These are phyloP conservation scores for Phyllosticta citrichinensis DNA, from an alignment of 2,329 filamentous ascomycete species.

Conservation along the genomic window DNA sequence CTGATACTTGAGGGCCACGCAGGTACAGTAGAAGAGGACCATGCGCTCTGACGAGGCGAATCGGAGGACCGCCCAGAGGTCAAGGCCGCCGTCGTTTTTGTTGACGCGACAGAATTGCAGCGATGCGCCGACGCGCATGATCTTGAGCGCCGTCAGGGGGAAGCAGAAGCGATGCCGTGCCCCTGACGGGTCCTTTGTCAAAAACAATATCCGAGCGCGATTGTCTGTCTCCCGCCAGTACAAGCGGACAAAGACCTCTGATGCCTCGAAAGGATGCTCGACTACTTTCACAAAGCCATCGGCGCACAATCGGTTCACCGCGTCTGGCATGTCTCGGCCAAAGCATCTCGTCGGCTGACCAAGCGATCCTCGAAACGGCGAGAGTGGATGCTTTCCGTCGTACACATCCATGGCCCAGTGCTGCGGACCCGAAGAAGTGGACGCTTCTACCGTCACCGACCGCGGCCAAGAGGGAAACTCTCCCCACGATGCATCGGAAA, in stretches of 20 bases:
- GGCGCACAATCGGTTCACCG: constrained; percentile 23
- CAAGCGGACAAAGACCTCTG: constrained; percentile 37
- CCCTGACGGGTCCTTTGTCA: constrained; percentile 31
- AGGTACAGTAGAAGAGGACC: constrained; percentile 47
- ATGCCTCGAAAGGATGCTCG: constrained; percentile 37
- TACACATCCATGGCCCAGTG: constrained; percentile 37
- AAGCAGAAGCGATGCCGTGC: constrained; percentile 37
- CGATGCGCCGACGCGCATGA: constrained; percentile 31
- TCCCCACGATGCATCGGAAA: constrained; percentile 33
- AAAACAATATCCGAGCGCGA: constrained; percentile 45
- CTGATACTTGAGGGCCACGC: constrained; percentile 49
- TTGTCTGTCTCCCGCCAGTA: constrained; percentile 43
- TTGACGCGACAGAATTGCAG: constrained; percentile 32
- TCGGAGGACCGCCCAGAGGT: constrained; percentile 44
- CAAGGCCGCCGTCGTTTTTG: constrained; percentile 30
- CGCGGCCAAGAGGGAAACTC: constrained; percentile 24
- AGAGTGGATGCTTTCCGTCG: constrained; percentile 30
- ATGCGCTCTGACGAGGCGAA: constrained; percentile 49
- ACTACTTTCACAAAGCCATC: constrained; percentile 34
- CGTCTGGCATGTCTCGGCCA: constrained; percentile 25
- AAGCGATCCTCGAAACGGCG: constrained; percentile 23
- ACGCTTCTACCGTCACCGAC: constrained; percentile 13
- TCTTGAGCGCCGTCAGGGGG: constrained; percentile 38
- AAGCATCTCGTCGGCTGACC: constrained; percentile 23
- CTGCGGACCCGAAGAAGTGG: constrained; percentile 21